Evolutionary conservation across 139 green algal species (phyloP).

Genomic region (Chlorella sp.): DNA sequence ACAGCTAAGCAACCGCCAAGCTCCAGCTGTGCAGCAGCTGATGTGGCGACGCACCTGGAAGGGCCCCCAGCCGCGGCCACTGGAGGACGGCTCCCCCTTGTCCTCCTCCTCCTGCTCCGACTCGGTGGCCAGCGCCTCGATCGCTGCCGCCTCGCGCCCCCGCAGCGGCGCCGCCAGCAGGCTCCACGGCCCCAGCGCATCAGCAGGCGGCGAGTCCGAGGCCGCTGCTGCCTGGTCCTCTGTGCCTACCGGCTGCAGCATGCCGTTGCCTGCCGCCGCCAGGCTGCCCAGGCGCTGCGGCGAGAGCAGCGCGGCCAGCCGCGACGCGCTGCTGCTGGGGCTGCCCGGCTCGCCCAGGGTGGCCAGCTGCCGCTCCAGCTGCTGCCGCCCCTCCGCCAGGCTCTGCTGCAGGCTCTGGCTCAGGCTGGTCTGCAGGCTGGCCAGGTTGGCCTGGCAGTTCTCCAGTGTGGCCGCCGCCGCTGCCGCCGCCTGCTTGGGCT

Average conservation of each 20-base stretch:
- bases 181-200: constrained; percentile 1
- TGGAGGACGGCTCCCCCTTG: neutral
- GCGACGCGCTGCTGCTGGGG: constrained; percentile 8
- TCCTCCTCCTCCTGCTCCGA: constrained; percentile 26
- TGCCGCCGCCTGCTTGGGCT: constrained; percentile 40
- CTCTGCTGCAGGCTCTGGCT: constrained; percentile 32
- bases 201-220: neutral
- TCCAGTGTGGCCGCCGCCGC: constrained; percentile 54
- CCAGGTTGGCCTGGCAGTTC: constrained; percentile 62
- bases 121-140: constrained; percentile 42
- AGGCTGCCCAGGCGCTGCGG: neutral
- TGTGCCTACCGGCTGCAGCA: neutral
- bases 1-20: no score
- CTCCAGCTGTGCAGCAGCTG: no score
- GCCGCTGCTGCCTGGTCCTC: neutral
- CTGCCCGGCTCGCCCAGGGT: constrained; percentile 43
- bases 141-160: constrained; percentile 18
- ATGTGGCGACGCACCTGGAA: constrained; percentile 40
- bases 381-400: constrained; percentile 30
- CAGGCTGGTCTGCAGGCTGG: constrained; percentile 34
- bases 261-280: neutral
- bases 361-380: constrained; percentile 35
- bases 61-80: constrained; percentile 21
- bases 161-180: constrained; percentile 41
- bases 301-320: constrained; percentile 32